These are phyloP conservation scores for Sphaceloma murrayae DNA, from an alignment of 2,329 filamentous ascomycete species.

Conservation along the genomic window DNA sequence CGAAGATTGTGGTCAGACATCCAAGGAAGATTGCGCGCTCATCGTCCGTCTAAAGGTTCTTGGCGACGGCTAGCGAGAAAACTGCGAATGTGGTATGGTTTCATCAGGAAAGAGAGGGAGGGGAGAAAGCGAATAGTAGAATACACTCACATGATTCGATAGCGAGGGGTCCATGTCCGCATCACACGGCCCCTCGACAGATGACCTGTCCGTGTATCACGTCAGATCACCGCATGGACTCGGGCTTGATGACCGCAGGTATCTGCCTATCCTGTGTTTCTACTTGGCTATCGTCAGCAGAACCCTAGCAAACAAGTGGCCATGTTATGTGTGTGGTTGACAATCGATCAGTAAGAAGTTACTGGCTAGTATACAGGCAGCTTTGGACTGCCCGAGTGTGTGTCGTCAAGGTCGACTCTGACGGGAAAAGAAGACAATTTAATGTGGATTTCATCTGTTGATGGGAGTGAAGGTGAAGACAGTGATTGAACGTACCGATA, in stretches of 20 bases:
- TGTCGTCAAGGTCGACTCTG: slow-evolving; percentile 83
- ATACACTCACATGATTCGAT: slow-evolving; percentile 4
- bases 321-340: background rate
- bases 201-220: background rate
- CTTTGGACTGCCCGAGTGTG: slow-evolving; percentile 54
- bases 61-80: slow-evolving; percentile 55
- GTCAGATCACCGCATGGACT: slow-evolving; percentile 30
- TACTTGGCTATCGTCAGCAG: too few relatives aligned
- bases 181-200: too few relatives aligned
- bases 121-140: background rate
- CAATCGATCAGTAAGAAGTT: slow-evolving; percentile 63
- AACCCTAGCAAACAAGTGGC: too few relatives aligned
- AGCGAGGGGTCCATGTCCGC: slow-evolving; percentile 5
- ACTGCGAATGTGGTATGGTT: slow-evolving; percentile 76
- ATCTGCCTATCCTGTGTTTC: too few relatives aligned
- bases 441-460: slow-evolving; percentile 62
- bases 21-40: slow-evolving; percentile 34
- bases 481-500: too few relatives aligned
- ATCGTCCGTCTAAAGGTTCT: slow-evolving; percentile 32
- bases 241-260: too few relatives aligned
- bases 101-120: slow-evolving; percentile 50
- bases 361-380: slow-evolving; percentile 85
- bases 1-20: slow-evolving; percentile 28
- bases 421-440: slow-evolving; percentile 75
- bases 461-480: background rate